A percentile compares a stretch with the other conserved stretches of the same genome.
These are phyloP conservation scores for Trifolium fragiferum DNA, from an alignment of 306 rosid species.

Conservation along the genomic window DNA sequence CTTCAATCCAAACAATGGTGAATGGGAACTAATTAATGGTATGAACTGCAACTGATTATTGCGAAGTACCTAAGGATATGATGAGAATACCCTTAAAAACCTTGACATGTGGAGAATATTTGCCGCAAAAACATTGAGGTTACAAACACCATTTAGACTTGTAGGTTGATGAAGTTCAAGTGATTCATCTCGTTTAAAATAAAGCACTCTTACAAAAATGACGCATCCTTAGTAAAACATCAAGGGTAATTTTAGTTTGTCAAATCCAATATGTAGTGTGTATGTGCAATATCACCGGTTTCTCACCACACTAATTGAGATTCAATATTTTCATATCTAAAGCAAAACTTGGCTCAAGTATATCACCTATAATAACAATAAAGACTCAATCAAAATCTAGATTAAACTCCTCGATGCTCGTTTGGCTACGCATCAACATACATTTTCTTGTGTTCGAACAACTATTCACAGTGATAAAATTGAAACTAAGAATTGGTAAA, in stretches of 20 bases:
- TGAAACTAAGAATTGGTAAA: too few species aligned
- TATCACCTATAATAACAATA: too few species aligned
- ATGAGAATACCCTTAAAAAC: background rate
- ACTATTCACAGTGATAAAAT: too few species aligned
- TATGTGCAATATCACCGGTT: background rate
- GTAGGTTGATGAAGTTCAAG: background rate
- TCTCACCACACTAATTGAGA: background rate
- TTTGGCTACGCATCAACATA: background rate
- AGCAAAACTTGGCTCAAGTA: background rate
- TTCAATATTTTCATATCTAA: background rate
- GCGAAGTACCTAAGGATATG: background rate
- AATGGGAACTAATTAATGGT: too few species aligned
- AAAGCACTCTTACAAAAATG: background rate
- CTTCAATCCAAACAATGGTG: too few species aligned
- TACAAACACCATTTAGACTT: background rate
- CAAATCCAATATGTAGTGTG: background rate
- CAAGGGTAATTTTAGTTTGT: background rate
- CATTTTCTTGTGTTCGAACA: background rate
- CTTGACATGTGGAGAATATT: background rate
- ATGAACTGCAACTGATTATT: background rate
- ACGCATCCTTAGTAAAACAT: background rate
- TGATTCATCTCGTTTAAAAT: background rate
- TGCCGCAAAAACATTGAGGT: background rate
- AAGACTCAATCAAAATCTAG: background rate
- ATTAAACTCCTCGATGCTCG: background rate